These are phyloP conservation scores for Amanita fuliginea DNA, from an alignment of 768 basidiomycete genomes.

Conservation along the genomic window DNA sequence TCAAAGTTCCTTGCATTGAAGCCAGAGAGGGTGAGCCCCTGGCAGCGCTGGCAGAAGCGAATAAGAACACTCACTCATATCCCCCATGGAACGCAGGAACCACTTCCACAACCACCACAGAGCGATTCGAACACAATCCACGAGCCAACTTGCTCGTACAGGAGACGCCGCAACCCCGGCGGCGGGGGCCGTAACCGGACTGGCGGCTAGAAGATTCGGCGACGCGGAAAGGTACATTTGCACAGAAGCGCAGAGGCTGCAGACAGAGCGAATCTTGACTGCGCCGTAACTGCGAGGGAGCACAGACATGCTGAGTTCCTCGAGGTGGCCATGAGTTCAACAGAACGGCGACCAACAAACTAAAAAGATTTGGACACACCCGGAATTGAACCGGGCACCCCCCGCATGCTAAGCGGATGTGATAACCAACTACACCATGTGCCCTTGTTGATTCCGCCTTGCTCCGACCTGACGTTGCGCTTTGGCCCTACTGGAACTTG, in stretches of 20 bases:
- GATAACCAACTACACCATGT: constrained; percentile 11
- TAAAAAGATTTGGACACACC: constrained; percentile 7
- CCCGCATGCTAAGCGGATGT: constrained; percentile 10
- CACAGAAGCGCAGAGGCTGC: background rate
- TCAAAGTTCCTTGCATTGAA: background rate
- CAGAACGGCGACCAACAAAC: background rate
- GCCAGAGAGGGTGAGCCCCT: background rate
- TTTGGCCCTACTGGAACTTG: no score
- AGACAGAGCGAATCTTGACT: background rate
- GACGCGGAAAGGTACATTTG: background rate
- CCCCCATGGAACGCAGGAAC: background rate
- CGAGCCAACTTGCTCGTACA: background rate
- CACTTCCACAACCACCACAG: constrained; percentile 5
- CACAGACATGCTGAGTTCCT: background rate
- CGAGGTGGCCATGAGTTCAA: background rate
- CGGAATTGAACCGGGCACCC: constrained; percentile 10
- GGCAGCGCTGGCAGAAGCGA: background rate
- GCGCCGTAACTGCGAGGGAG: background rate
- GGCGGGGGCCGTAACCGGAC: background rate
- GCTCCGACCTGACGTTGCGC: no score
- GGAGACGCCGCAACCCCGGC: background rate
- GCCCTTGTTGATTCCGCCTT: background rate
- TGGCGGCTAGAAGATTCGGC: background rate
- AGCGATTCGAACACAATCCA: background rate
- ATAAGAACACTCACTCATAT: background rate